Conservation (phyloP, 1,284 basidiomycete genomes). For the Taiwanofungus camphoratus region DNA sequence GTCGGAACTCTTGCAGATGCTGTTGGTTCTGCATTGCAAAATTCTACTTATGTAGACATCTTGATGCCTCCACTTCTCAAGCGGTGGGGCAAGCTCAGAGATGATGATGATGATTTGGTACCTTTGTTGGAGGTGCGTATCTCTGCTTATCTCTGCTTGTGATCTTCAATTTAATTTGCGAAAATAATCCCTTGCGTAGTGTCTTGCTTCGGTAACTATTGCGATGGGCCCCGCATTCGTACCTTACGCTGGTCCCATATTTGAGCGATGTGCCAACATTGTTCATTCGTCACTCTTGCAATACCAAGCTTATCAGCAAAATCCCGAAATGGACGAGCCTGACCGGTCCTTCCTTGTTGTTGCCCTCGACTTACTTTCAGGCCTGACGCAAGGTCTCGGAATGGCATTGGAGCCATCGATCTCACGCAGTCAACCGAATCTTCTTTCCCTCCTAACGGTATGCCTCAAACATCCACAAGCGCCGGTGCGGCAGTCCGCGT, state of each 20-base stretch:
- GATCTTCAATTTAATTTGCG: background rate
- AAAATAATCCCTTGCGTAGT: constrained; percentile 43
- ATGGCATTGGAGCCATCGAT: constrained; percentile 73
- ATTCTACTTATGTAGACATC: constrained; percentile 86
- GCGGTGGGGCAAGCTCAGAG: constrained; percentile 85
- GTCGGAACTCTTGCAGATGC: constrained; percentile 97
- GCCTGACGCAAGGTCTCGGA: constrained; percentile 92
- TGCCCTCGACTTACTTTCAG: constrained; percentile 91
- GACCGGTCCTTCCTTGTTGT: constrained; percentile 97
- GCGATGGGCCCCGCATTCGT: constrained; percentile 91
- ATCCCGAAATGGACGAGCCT: constrained; percentile 86
- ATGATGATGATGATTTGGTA: constrained; percentile 91
- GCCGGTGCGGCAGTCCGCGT: constrained; percentile 93
- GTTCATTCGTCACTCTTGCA: constrained; percentile 79
- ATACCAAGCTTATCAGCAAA: constrained; percentile 80
- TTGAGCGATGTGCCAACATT: constrained; percentile 86
- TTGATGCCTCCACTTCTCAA: constrained; percentile 93
- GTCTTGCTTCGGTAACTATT: constrained; percentile 95
- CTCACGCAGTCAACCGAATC: constrained; percentile 60
- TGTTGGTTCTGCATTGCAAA: constrained; percentile 84
- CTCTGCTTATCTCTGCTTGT: background rate
- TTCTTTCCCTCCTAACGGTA: constrained; percentile 75
- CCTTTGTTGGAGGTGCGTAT: constrained; percentile 82
- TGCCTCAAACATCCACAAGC: constrained; percentile 94
- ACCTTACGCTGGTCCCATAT: constrained; percentile 88